Conservation (phyloP, 2,329 filamentous ascomycete species). For the Colletotrichum siamense region DNA sequence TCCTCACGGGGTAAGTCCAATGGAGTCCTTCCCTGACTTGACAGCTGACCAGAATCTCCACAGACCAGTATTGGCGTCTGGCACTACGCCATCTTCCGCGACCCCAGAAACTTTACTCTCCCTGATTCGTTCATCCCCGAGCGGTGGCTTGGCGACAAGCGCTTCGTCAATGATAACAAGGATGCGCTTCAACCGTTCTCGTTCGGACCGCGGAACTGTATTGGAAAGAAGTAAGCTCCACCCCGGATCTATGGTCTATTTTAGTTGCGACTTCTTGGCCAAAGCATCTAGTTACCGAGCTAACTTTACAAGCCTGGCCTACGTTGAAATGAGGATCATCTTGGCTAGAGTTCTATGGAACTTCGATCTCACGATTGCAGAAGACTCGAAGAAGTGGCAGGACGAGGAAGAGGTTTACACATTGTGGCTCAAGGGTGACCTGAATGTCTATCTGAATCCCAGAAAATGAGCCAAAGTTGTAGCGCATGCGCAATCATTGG, state of each 20-base stretch:
- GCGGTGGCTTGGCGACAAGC: constrained; percentile 34
- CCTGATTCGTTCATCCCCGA: constrained; percentile 24
- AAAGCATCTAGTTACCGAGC: neutral
- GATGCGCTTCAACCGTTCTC: constrained; percentile 32
- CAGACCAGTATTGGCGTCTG: neutral
- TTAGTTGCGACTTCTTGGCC: neutral
- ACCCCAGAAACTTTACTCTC: neutral
- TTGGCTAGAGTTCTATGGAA: constrained; percentile 36
- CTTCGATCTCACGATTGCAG: constrained; percentile 49
- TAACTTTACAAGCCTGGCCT: neutral
- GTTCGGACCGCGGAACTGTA: constrained; percentile 31
- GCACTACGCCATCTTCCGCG: neutral
- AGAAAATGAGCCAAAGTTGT: neutral
- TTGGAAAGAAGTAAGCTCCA: constrained; percentile 34
- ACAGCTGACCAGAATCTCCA: neutral
- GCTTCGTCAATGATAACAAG: constrained; percentile 25
- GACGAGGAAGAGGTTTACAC: constrained; percentile 28
- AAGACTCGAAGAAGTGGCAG: constrained; percentile 40
- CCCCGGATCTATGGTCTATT: neutral
- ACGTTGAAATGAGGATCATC: neutral
- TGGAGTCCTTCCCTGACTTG: neutral
- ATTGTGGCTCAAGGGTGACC: constrained; percentile 31
- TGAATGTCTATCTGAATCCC: constrained; percentile 29
- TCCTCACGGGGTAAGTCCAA: constrained; percentile 37
- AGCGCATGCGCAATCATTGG: neutral